phyloP scores from a whole-genome alignment of 2,329 filamentous ascomycete species.

The Stemphylium beticola region DNA sequence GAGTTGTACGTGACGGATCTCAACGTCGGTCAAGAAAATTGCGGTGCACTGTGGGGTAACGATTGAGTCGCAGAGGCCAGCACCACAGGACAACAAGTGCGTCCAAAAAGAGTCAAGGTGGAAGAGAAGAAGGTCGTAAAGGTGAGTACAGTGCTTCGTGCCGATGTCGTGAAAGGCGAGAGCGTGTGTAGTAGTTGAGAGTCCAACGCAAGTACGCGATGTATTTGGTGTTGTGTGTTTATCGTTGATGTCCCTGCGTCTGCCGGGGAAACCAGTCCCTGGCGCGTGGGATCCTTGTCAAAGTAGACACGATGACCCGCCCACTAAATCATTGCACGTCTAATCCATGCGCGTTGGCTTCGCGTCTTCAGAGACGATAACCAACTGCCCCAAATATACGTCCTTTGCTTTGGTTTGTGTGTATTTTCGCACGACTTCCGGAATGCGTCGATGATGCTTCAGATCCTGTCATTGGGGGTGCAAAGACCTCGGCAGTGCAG shows the following conservation, averaged over 20 bases:
- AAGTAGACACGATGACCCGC: conserved; percentile 5
- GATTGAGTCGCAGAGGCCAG: neutral
- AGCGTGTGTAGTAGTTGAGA: neutral
- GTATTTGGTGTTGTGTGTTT: conserved; percentile 21
- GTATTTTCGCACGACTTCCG: no score
- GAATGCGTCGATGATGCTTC: no score
- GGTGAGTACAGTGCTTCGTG: neutral
- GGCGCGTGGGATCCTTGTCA: conserved; percentile 20
- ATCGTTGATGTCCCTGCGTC: conserved; percentile 19
- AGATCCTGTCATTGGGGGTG: no score
- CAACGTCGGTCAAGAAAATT: neutral
- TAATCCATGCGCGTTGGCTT: conserved; percentile 24
- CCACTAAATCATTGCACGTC: conserved; percentile 5
- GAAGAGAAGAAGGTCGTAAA: neutral
- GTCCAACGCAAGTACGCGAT: conserved; percentile 1
- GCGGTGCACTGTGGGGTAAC: neutral
- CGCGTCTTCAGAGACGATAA: conserved; percentile 3
- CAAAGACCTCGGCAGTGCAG: no score
- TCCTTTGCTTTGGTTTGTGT: no score
- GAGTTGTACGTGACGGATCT: neutral
- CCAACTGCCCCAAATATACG: no score
- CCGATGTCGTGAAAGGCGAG: neutral
- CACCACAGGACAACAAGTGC: neutral
- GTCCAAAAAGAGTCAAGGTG: neutral
- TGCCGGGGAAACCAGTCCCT: conserved; percentile 20